These are phyloP conservation scores for Peziza echinospora DNA, from an alignment of 495 filamentous ascomycete genomes.

Conservation along the genomic window DNA sequence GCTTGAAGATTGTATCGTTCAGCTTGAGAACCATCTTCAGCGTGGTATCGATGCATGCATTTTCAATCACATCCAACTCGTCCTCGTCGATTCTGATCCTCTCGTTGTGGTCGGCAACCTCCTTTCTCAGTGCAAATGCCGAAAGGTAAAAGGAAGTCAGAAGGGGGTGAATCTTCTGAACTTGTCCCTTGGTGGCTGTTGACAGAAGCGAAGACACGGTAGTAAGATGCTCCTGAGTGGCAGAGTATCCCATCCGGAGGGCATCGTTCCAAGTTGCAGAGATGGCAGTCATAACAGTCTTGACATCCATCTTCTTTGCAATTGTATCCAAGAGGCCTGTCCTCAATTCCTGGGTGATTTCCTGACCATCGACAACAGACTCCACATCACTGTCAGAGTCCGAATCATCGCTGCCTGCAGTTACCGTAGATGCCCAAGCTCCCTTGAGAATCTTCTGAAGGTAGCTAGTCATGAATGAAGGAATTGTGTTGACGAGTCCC, in stretches of 20 bases:
- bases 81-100: constrained; percentile 23
- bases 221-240: constrained; percentile 30
- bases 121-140: constrained; percentile 48
- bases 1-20: constrained; percentile 90
- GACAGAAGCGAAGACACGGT: constrained; percentile 50
- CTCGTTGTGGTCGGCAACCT: constrained; percentile 20
- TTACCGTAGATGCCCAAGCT: constrained; percentile 19
- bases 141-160: constrained; percentile 51
- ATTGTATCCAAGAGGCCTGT: constrained; percentile 44
- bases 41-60: constrained; percentile 37
- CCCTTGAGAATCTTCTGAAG: constrained; percentile 39
- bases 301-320: constrained; percentile 49
- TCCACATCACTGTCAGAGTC: neutral
- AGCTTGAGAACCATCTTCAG: constrained; percentile 89
- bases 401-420: constrained; percentile 32
- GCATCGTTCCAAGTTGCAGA: constrained; percentile 7
- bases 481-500: constrained; percentile 55
- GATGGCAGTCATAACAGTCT: constrained; percentile 19
- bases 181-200: constrained; percentile 45
- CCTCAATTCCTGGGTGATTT: constrained; percentile 28
- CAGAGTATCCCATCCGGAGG: constrained; percentile 2
- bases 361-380: constrained; percentile 4
- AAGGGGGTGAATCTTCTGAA: constrained; percentile 43
- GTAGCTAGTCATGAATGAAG: constrained; percentile 63
- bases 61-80: constrained; percentile 43